These are phyloP conservation scores for Byssochlamys sp. DNA, from an alignment of 2,329 filamentous ascomycete species.

Conservation along the genomic window DNA sequence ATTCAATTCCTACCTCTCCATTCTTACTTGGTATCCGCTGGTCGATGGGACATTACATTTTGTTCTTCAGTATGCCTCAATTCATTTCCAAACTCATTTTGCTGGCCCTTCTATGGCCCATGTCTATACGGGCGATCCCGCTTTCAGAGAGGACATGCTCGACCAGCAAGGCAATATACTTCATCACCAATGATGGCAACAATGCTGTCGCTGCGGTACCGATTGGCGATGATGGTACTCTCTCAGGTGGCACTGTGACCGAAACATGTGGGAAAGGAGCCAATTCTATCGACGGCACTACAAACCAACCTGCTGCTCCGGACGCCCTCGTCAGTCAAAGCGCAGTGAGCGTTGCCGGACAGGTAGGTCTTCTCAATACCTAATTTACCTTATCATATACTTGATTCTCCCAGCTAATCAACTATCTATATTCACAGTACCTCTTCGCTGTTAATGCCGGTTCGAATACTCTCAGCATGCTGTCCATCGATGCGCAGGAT, in stretches of 20 bases:
- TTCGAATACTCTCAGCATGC: conserved; percentile 31
- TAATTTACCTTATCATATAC: neutral
- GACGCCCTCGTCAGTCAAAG: conserved; percentile 47
- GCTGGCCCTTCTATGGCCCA: neutral
- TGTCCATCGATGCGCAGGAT: conserved; percentile 21
- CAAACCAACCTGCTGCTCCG: conserved; percentile 32
- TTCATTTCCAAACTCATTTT: neutral
- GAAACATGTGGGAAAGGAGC: conserved; percentile 42
- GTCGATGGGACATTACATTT: neutral
- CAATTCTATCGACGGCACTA: conserved; percentile 28
- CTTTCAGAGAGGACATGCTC: neutral
- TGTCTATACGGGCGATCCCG: neutral
- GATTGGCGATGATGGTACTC: conserved; percentile 38
- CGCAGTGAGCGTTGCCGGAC: conserved; percentile 40
- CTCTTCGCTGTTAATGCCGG: conserved; percentile 26
- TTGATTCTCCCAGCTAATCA: neutral
- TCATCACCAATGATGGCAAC: conserved; percentile 45
- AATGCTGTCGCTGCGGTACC: conserved; percentile 45
- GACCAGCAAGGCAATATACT: conserved; percentile 42
- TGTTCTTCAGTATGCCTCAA: neutral
- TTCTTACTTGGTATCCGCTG: neutral
- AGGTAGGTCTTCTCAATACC: conserved; percentile 30
- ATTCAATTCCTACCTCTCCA: neutral
- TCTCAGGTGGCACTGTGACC: conserved; percentile 36
- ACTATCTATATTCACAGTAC: conserved; percentile 3